Percentiles rank a stretch among this genome's conserved stretches.
Conservation (phyloP, 2,329 filamentous ascomycete genomes). For the Xylogone sp. region DNA sequence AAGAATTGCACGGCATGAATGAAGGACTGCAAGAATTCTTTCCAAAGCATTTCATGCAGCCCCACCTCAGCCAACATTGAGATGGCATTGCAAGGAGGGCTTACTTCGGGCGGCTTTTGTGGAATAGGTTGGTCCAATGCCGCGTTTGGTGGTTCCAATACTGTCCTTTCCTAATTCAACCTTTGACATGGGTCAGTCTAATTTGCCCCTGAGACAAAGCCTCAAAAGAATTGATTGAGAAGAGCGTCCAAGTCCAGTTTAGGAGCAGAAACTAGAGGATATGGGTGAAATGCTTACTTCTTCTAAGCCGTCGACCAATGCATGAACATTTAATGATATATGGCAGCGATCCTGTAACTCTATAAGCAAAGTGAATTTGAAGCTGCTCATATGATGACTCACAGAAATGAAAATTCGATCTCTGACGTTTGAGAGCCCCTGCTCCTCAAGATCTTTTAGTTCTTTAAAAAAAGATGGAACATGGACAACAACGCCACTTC, state of each 20-base stretch:
- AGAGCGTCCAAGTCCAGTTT: too few relatives aligned
- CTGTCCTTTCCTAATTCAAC: conserved; percentile 39
- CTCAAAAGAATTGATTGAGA: too few relatives aligned
- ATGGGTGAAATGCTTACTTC: conserved; percentile 36
- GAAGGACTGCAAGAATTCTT: background rate
- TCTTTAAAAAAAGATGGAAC: conserved; percentile 65
- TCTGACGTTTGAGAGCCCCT: conserved; percentile 52
- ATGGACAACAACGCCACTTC: conserved; percentile 65
- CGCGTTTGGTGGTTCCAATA: conserved; percentile 44
- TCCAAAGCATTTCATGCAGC: background rate
- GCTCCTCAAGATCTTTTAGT: conserved; percentile 53
- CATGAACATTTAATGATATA: conserved; percentile 62
- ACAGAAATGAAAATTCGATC: conserved; percentile 60
- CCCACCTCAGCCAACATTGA: background rate
- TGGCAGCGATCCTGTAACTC: conserved; percentile 42
- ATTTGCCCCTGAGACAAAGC: too few relatives aligned
- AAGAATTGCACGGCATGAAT: background rate
- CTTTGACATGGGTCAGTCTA: background rate
- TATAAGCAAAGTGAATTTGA: conserved; percentile 24
- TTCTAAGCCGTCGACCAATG: conserved; percentile 65
- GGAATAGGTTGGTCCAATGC: conserved; percentile 54
- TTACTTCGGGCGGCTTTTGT: conserved; percentile 57
- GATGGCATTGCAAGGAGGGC: background rate
- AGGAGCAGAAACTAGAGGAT: too few relatives aligned
- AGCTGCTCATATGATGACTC: conserved; percentile 18